Evolutionary conservation across 306 rosid species (phyloP).

Genomic region (Quercus bicolor): DNA sequence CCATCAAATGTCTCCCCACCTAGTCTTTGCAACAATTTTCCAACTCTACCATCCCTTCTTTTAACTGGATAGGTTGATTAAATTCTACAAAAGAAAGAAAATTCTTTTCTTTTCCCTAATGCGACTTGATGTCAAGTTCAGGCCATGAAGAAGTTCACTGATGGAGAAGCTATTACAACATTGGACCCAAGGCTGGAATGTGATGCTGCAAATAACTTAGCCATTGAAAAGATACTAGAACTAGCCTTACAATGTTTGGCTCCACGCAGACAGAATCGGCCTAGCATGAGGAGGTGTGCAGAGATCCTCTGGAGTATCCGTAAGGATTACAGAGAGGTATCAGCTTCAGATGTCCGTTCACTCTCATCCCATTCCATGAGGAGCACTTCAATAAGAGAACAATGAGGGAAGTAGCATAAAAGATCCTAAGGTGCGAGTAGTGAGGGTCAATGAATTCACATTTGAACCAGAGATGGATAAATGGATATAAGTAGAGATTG

Average conservation of each 20-base stretch:
- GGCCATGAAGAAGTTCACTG: slow-evolving; percentile 83
- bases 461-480: slow-evolving; percentile 11
- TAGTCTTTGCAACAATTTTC: not conserved
- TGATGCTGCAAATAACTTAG: slow-evolving; percentile 43
- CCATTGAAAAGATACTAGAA: slow-evolving; percentile 75
- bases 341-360: slow-evolving; percentile 56
- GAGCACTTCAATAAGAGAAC: slow-evolving; percentile 31
- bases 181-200: slow-evolving; percentile 77
- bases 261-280: slow-evolving; percentile 83
- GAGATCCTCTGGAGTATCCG: slow-evolving; percentile 96
- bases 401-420: slow-evolving; percentile 14
- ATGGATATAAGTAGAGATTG: not conserved
- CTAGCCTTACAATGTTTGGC: slow-evolving; percentile 93
- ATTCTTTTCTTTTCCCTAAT: not conserved
- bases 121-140: slow-evolving; percentile 37
- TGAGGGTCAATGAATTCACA: not conserved
- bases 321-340: slow-evolving; percentile 63
- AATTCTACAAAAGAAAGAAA: not conserved
- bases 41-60: not conserved
- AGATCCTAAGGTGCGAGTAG: not conserved
- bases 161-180: slow-evolving; percentile 46
- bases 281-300: slow-evolving; percentile 82
- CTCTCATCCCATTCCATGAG: slow-evolving; percentile 51
- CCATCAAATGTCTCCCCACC: not conserved
- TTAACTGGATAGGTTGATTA: not conserved